Base-by-base conservation (phyloP, 495 filamentous ascomycete genomes). In the Penicilliopsis zonata region DNA sequence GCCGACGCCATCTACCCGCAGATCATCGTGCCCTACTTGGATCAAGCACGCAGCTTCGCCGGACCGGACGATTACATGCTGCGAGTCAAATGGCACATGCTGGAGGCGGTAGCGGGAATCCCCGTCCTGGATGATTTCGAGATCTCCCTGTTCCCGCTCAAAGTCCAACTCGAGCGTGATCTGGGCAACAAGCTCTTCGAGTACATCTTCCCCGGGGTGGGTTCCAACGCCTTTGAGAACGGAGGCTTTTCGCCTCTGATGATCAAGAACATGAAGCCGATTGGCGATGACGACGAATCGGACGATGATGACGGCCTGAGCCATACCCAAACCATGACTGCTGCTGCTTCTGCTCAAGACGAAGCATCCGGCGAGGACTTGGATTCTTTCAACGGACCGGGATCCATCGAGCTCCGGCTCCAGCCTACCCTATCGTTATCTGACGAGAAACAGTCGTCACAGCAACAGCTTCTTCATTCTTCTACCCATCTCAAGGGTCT, bases 91-190 rank as follows among this genome's bases (percentile, higher is more conserved):
- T 99, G 90, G 85, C 78, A 93, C 48, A 94, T 94, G 84, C 69
- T 96, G 5, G 90, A 99, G 51, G 90, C 88, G 21, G 94, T 99
- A 48, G 90, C 88, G 25, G 90, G 90, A 20, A 96, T 99, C 43
- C 86, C 90, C 1, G 87, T 99, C 28, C 78, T 96, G 65, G 87
- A 96, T 41, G 81, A 92, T 47, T 99, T 99, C 42, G 90, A 99
- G 53, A 81, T 99, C 31, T 82, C 86, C 38, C 59, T 96, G 7
- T 86, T 90, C 51, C 90, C 90, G 1, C 70, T 99, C 43, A 93
- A 83, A 49, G 74, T 99, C 18, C 92, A 99, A 50, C 67, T 99
- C 15, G 90, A 99, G 57, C 76, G 74, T 13, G 88, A 96, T 44
- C 74, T 96, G 33, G 90, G 87, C 7, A 86, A 92, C 50, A 87